Base-by-base conservation (phyloP, 345 rosid genomes). In the Eucalyptus erythrocorys region DNA sequence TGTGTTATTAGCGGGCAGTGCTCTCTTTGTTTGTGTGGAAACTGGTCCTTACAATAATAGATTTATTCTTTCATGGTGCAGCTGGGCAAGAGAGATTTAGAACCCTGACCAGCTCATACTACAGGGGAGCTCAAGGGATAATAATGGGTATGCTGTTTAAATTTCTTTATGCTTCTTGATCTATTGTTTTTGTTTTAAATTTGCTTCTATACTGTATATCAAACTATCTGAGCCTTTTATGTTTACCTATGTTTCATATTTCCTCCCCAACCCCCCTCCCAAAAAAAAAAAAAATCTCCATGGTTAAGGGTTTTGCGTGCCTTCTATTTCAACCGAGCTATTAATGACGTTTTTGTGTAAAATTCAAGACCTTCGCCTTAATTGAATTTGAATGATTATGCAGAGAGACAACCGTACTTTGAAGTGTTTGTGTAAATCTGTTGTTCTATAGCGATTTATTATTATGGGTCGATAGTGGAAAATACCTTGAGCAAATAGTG, bases 41-140 rank as follows among this genome's bases (percentile, higher is more conserved):
- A 43, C 82, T 37, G 43, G 82, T 76, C 47, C 82, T 5, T 76
- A 37, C 47, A 37, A 86, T 86, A 51, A 86, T 59, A 30, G 42
- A 27, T 47, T 37, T 57, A 50, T 43, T 59, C 40, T 43, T 51
- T 89, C n/a, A 17, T 64, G n/a, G 45, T 91, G 93, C 95, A 97
- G 99, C 99, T 94, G 99, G 99, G 64, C 98, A 97, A 94, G 99
- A 97, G 91, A 94, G 99, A 88, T 97, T 97, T 91, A 94, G 99
- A 91, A 97, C 99, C 49, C 92, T 97, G 12, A 96, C 99, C 9
- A 96, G 98, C 88, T 97, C 99, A 14, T 96, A 97, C 91, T 97
- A 97, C 94, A 95, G 99, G 92, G 99, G 99, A 88, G 99, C 99
- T 86, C 99, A 96, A 91, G 99, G 99, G 89, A 93, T 97, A 68